phyloP scores from a whole-genome alignment of 805 yeast genomes.

The Candida endomychidarum region DNA sequence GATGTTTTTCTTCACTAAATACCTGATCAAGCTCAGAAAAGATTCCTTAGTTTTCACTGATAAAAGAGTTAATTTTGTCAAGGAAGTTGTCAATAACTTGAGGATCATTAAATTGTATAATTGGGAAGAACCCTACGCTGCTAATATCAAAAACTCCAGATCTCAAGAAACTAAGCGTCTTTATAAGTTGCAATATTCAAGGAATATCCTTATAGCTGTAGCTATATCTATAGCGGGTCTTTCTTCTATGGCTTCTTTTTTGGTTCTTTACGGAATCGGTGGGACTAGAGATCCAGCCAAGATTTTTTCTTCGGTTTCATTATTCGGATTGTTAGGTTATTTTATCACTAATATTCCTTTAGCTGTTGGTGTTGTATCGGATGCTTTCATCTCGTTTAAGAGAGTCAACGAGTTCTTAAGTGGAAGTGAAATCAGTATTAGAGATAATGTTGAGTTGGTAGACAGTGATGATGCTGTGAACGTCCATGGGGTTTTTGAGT shows the following conservation, averaged over 20 bases:
- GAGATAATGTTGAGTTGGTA: slow-evolving; percentile 33
- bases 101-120: slow-evolving; percentile 84
- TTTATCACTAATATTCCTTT: slow-evolving; percentile 70
- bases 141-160: slow-evolving; percentile 55
- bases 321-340: slow-evolving; percentile 60
- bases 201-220: slow-evolving; percentile 61
- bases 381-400: slow-evolving; percentile 59
- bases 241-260: slow-evolving; percentile 60
- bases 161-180: slow-evolving; percentile 58
- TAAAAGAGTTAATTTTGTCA: slow-evolving; percentile 67
- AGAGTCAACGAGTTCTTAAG: slow-evolving; percentile 57
- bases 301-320: slow-evolving; percentile 66
- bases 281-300: slow-evolving; percentile 50
- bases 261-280: slow-evolving; percentile 34
- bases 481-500: slow-evolving; percentile 26
- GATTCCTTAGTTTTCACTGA: slow-evolving; percentile 68
- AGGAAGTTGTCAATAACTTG: slow-evolving; percentile 75
- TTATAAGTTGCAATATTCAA: slow-evolving; percentile 60
- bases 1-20: slow-evolving; percentile 48
- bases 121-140: slow-evolving; percentile 81
- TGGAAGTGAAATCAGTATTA: slow-evolving; percentile 32
- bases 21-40: slow-evolving; percentile 54
- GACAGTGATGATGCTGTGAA: slow-evolving; percentile 17
- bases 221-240: slow-evolving; percentile 68
- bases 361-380: slow-evolving; percentile 65